These are phyloP conservation scores for Fusarium staphyleae DNA, from an alignment of 2,329 filamentous ascomycete species.

Conservation along the genomic window DNA sequence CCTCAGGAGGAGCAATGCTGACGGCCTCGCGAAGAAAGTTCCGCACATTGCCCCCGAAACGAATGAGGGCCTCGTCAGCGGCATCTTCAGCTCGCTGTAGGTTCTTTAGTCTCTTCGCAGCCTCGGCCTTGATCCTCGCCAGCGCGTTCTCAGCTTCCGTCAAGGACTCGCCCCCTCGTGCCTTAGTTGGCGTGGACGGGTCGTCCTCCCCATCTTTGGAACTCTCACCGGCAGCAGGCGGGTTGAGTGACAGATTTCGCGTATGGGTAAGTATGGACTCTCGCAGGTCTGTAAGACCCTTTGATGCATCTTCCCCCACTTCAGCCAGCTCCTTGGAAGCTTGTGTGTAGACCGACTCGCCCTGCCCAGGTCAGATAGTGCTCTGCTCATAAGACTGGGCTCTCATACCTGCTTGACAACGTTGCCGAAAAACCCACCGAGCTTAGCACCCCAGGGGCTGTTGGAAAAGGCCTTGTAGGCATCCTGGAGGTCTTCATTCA, in stretches of 20 bases:
- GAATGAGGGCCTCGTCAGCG: constrained; percentile 91
- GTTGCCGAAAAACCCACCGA: constrained; percentile 87
- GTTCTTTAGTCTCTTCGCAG: constrained; percentile 83
- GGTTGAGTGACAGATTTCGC: constrained; percentile 72
- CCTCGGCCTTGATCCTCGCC: constrained; percentile 76
- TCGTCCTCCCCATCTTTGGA: constrained; percentile 46
- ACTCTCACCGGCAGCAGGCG: constrained; percentile 44
- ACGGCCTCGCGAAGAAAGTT: constrained; percentile 93
- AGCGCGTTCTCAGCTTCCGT: constrained; percentile 70
- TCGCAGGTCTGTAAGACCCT: constrained; percentile 76
- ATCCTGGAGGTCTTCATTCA: constrained; percentile 91
- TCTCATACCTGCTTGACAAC: constrained; percentile 86
- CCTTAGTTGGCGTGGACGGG: constrained; percentile 57
- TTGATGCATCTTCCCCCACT: constrained; percentile 81
- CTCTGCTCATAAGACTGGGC: constrained; percentile 2
- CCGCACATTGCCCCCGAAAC: constrained; percentile 87
- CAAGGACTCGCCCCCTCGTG: constrained; percentile 46
- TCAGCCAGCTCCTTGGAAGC: constrained; percentile 83
- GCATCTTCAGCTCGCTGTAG: constrained; percentile 93
- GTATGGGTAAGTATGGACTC: constrained; percentile 75
- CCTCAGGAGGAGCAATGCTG: constrained; percentile 77
- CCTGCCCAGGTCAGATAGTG: constrained; percentile 54
- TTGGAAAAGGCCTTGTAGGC: constrained; percentile 92
- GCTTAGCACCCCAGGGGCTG: constrained; percentile 87
- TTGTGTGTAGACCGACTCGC: constrained; percentile 83